Percentiles rank a stretch among this genome's conserved stretches.
Conservation (phyloP, 495 filamentous ascomycete species). For the Hyaloscypha hepaticicola region DNA sequence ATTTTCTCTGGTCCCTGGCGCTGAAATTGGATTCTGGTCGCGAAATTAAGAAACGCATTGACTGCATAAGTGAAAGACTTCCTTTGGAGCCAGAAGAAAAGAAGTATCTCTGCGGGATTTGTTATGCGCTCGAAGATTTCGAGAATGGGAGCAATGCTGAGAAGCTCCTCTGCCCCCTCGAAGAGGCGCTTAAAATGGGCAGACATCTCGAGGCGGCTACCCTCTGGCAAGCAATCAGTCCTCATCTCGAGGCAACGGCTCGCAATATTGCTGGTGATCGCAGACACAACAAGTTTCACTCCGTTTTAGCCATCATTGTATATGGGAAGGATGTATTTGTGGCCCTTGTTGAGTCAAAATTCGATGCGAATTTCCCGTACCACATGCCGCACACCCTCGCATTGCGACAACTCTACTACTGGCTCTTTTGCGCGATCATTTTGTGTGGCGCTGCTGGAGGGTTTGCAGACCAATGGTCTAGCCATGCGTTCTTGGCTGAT, state of each 20-base stretch:
- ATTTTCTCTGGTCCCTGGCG: neutral
- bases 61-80: too few relatives aligned
- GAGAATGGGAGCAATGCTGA: neutral
- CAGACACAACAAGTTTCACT: neutral
- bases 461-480: neutral
- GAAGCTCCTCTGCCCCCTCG: neutral
- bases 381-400: constrained; percentile 1
- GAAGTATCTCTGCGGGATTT: neutral
- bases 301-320: neutral
- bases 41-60: neutral
- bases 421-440: neutral
- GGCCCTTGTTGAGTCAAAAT: neutral
- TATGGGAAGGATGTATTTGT: constrained; percentile 3
- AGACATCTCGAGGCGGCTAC: neutral
- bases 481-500: neutral
- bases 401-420: neutral
- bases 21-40: neutral
- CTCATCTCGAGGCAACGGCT: neutral
- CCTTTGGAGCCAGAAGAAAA: neutral
- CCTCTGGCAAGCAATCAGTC: neutral
- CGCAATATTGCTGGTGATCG: neutral
- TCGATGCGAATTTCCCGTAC: neutral
- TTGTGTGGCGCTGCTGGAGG: neutral
- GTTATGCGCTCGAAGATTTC: neutral
- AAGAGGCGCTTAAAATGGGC: neutral